Conservation (phyloP, 768 basidiomycete species). For the Phaffia australis region DNA sequence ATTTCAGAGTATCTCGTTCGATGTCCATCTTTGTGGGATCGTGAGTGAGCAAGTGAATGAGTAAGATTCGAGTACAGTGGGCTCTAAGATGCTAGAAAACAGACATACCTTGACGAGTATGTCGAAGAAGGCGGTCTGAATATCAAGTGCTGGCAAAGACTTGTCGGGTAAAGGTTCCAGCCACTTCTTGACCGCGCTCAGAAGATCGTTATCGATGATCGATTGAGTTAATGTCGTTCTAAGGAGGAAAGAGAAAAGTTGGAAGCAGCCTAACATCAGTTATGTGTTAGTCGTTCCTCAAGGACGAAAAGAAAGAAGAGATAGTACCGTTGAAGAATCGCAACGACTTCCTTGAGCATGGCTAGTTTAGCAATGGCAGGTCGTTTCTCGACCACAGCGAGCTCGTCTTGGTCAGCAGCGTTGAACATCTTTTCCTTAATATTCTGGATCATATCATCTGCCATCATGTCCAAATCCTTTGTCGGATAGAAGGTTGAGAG, state of each 20-base stretch:
- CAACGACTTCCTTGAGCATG: constrained; percentile 80
- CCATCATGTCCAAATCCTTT: constrained; percentile 57
- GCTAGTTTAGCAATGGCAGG: constrained; percentile 77
- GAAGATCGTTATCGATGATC: constrained; percentile 86
- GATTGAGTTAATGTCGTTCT: constrained; percentile 79
- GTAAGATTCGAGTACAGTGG: background rate
- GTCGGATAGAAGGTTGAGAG: constrained; percentile 1
- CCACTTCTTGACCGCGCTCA: constrained; percentile 81
- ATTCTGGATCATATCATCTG: constrained; percentile 82
- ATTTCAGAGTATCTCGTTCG: constrained; percentile 78
- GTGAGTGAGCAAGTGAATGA: background rate
- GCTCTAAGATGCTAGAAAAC: background rate
- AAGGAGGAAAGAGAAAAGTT: constrained; percentile 13
- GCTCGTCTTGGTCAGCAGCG: constrained; percentile 74
- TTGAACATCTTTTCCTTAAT: constrained; percentile 76
- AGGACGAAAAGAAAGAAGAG: background rate
- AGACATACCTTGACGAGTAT: constrained; percentile 51
- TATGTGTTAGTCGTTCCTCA: background rate
- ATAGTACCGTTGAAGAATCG: constrained; percentile 72
- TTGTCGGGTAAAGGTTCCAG: constrained; percentile 87
- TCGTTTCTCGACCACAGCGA: constrained; percentile 62
- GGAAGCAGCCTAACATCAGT: background rate
- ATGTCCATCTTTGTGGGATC: constrained; percentile 57
- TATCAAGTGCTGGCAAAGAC: constrained; percentile 87
- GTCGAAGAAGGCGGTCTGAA: constrained; percentile 82